Conservation (phyloP, 345 rosid genomes). For the Arabidopsis suecica region DNA sequence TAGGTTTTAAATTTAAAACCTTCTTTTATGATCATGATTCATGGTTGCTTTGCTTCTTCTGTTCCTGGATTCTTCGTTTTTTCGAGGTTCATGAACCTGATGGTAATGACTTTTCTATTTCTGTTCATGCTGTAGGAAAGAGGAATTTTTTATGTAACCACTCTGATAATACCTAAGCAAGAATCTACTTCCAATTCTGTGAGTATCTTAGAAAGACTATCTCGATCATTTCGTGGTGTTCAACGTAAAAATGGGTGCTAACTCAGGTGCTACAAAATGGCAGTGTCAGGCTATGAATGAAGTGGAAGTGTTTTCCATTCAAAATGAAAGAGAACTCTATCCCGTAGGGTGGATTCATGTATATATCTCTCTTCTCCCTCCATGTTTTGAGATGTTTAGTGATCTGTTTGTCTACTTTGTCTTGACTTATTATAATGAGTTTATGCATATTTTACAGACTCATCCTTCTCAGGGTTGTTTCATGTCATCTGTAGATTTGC, state of each 20-base stretch:
- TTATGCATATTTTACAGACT: slow-evolving; percentile 60
- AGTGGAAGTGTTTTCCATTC: slow-evolving; percentile 84
- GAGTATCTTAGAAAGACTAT: slow-evolving; percentile 47
- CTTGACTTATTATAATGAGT: not conserved
- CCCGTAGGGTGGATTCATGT: slow-evolving; percentile 97
- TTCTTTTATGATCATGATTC: not conserved
- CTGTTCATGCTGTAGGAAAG: slow-evolving; percentile 55
- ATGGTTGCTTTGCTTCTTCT: slow-evolving; percentile 9
- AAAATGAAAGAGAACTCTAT: slow-evolving; percentile 68
- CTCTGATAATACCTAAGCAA: slow-evolving; percentile 92
- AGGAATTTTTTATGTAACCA: slow-evolving; percentile 74
- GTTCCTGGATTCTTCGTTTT: not conserved
- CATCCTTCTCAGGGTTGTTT: slow-evolving; percentile 97
- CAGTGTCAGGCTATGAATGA: slow-evolving; percentile 87
- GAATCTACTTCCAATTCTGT: slow-evolving; percentile 86
- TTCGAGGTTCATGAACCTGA: not conserved
- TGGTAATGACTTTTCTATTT: slow-evolving; percentile 1
- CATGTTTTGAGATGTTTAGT: slow-evolving; percentile 8
- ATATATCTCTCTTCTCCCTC: slow-evolving; percentile 35
- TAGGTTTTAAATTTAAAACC: not conserved
- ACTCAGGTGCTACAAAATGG: slow-evolving; percentile 12
- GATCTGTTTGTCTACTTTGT: not conserved
- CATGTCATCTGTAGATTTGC: slow-evolving; percentile 92
- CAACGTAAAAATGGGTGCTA: slow-evolving; percentile 27
- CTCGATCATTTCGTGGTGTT: slow-evolving; percentile 29